Base-by-base conservation (phyloP, 345 rosid genomes). In the Dimocarpus longan region DNA sequence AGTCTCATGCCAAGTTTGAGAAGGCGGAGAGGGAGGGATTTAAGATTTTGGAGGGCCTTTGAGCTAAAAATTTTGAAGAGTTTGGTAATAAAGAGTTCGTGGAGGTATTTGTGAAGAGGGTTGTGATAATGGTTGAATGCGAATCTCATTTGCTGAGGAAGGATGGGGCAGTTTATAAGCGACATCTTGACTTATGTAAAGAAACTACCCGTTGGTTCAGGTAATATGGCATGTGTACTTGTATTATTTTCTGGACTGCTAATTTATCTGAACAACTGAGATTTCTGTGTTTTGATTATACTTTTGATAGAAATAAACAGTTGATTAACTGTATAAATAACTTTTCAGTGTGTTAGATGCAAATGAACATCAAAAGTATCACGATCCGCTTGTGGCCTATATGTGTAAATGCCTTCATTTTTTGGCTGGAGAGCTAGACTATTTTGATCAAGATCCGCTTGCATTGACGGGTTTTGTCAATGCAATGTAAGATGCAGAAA, bases 141-240 rank as follows among this genome's bases (percentile, higher is more conserved):
- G 28, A 1, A 26, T 0, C 28, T 26, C 28, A 26, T 26, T 26
- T 0, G 87, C 82, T 76, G 78, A 87, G 90, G 44, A 77, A 70
- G 72, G 93, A 85, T 70, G 5, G 70, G 24, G 77, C 37, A 65
- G 85, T 74, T 79, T 90, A 86, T 77, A 79, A 75, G 62, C 88
- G 66, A 73, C 82, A 80, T 26, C 82, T 92, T 26, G 48, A 68
- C 42, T 70, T 95, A 84, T 85, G 89, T 12, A 86, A 85, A 62
- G 97, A 95, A 86, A 94, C 88, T 28, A 79, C 75, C 66, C 91
- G 73, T 15, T 95, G 99, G 95, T 86, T 88, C 83, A 79, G 92
- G 99, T 32, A 32, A 32, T 2, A 32, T 32, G 37, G 37, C 37
- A 32, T 32, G 37, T 28, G n/a, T n/a, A 32, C 0, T 0, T 26